These are phyloP conservation scores for Cercospora canescens DNA, from an alignment of 2,329 filamentous ascomycete species.

Conservation along the genomic window DNA sequence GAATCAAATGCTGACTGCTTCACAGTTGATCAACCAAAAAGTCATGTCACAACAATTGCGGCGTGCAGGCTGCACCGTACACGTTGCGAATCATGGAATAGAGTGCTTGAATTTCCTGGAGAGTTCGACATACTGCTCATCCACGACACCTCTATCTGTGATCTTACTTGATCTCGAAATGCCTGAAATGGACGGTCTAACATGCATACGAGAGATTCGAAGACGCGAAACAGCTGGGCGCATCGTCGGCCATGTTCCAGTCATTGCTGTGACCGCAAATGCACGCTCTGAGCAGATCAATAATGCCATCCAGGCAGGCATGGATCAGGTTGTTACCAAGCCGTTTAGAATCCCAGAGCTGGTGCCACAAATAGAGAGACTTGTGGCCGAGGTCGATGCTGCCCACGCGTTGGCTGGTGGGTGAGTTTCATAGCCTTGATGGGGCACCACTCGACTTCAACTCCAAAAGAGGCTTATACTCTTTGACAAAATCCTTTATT, in stretches of 20 bases:
- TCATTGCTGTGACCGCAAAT: slow-evolving; percentile 39
- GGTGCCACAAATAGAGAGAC: slow-evolving; percentile 34
- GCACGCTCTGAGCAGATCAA: slow-evolving; percentile 36
- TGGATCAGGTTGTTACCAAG: slow-evolving; percentile 39
- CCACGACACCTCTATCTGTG: slow-evolving; percentile 28
- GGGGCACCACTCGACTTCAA: not conserved
- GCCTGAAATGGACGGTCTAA: slow-evolving; percentile 37
- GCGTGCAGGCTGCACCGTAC: slow-evolving; percentile 31
- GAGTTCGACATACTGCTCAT: slow-evolving; percentile 26
- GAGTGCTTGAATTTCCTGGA: slow-evolving; percentile 35
- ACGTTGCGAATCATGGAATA: slow-evolving; percentile 35
- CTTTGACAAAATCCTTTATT: slow-evolving; percentile 15
- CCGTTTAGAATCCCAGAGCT: slow-evolving; percentile 38
- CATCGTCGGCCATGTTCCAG: slow-evolving; percentile 41
- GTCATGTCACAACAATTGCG: slow-evolving; percentile 33
- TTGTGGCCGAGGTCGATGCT: slow-evolving; percentile 27
- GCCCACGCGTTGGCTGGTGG: not conserved
- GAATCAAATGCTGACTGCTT: not conserved
- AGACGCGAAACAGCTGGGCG: slow-evolving; percentile 26
- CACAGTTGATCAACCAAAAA: slow-evolving; percentile 33
- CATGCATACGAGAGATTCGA: slow-evolving; percentile 34
- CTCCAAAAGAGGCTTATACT: slow-evolving; percentile 6
- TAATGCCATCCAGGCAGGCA: slow-evolving; percentile 33
- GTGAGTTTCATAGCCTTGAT: not conserved
- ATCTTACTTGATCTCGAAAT: slow-evolving; percentile 38